Conservation (phyloP, 805 yeast genomes). For the Yarrowia sp. region DNA sequence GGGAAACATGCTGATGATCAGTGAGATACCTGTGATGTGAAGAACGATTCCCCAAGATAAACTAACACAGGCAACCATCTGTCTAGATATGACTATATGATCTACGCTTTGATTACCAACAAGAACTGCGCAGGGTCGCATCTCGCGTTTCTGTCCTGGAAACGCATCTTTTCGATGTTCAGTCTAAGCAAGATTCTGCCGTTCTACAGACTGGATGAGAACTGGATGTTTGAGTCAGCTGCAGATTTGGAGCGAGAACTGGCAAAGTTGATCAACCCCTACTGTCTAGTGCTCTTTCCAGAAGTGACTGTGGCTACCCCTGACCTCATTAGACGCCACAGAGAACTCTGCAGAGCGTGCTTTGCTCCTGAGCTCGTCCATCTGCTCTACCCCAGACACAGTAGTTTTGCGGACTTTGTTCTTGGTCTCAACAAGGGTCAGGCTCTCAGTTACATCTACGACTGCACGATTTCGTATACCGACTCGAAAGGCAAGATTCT, state of each 20-base stretch:
- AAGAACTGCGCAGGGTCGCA: slow-evolving; percentile 9
- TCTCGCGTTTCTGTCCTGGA: slow-evolving; percentile 20
- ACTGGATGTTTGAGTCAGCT: slow-evolving; percentile 48
- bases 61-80: slow-evolving; percentile 33
- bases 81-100: slow-evolving; percentile 17
- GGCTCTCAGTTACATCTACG: slow-evolving; percentile 54
- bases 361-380: slow-evolving; percentile 67
- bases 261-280: slow-evolving; percentile 45
- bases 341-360: slow-evolving; percentile 60
- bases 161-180: slow-evolving; percentile 45
- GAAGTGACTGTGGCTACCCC: slow-evolving; percentile 69
- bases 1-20: slow-evolving; percentile 24
- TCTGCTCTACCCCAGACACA: slow-evolving; percentile 78
- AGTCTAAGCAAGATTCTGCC: slow-evolving; percentile 41
- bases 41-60: slow-evolving; percentile 48
- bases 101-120: slow-evolving; percentile 3
- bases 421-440: slow-evolving; percentile 45
- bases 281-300: slow-evolving; percentile 78
- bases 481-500: slow-evolving; percentile 40
- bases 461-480: slow-evolving; percentile 60
- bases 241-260: slow-evolving; percentile 38
- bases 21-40: slow-evolving; percentile 45
- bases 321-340: slow-evolving; percentile 56
- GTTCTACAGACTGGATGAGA: slow-evolving; percentile 42
- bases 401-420: slow-evolving; percentile 46